These are phyloP conservation scores for Jatropha podagrica DNA, from an alignment of 441 rosid genomes.

Conservation along the genomic window DNA sequence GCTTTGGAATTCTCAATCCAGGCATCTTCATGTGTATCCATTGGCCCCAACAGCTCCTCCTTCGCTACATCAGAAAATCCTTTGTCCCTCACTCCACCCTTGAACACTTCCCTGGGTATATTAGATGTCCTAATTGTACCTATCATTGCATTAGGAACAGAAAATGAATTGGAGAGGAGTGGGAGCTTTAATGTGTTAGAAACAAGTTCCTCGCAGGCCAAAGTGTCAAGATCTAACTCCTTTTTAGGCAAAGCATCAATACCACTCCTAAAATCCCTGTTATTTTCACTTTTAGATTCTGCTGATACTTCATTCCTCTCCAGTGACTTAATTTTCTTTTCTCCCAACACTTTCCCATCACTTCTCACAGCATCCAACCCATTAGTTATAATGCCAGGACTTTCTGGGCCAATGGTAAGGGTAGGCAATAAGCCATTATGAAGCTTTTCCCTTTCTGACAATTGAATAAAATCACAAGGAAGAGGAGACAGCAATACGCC, in stretches of 20 bases:
- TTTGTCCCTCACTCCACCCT: constrained; percentile 33
- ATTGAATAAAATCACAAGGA: constrained; percentile 43
- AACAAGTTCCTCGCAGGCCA: constrained; percentile 69
- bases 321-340: constrained; percentile 43
- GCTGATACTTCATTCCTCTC: constrained; percentile 38
- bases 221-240: constrained; percentile 43
- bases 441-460: constrained; percentile 37
- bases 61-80: constrained; percentile 31
- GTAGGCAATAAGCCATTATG: constrained; percentile 24
- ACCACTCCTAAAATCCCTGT: constrained; percentile 39
- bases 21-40: constrained; percentile 40
- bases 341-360: constrained; percentile 42
- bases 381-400: constrained; percentile 30
- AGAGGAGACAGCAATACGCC: constrained; percentile 59
- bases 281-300: constrained; percentile 42
- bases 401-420: constrained; percentile 31
- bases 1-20: constrained; percentile 48
- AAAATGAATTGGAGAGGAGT: constrained; percentile 50
- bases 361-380: constrained; percentile 40
- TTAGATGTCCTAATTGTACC: constrained; percentile 34
- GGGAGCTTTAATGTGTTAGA: constrained; percentile 73
- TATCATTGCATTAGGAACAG: constrained; percentile 37
- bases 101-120: constrained; percentile 32
- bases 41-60: constrained; percentile 36
- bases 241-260: constrained; percentile 34